phyloP scores from a whole-genome alignment of 2,329 filamentous ascomycete genomes.

The Pseudogymnoascus sp. region DNA sequence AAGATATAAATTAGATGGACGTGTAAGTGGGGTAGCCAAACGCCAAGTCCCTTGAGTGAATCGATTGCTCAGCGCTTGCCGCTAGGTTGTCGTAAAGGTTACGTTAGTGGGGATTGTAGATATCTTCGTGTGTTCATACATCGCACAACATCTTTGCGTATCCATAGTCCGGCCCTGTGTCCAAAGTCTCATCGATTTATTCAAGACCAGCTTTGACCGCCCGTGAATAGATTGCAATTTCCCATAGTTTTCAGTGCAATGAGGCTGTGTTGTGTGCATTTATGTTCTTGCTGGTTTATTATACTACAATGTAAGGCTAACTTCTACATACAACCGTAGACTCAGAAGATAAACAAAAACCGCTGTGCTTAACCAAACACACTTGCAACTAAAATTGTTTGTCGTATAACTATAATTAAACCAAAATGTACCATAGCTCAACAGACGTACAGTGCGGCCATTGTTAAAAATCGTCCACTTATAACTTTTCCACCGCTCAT shows the following conservation, averaged over 20 bases:
- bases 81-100: background rate
- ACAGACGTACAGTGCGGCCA: background rate
- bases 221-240: background rate
- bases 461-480: background rate
- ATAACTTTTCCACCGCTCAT: constrained; percentile 4
- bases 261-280: background rate
- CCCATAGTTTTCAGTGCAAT: background rate
- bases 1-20: background rate
- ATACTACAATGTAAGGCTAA: background rate
- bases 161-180: background rate
- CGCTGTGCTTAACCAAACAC: background rate
- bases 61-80: background rate
- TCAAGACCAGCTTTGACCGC: background rate
- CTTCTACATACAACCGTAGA: background rate
- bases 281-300: background rate
- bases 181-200: background rate
- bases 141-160: background rate
- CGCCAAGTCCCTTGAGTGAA: background rate
- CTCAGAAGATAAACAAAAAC: background rate
- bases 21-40: background rate
- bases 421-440: background rate
- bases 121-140: background rate
- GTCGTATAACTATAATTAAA: background rate
- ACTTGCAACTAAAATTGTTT: background rate
- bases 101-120: background rate